These are phyloP conservation scores for Pythium coloratum DNA, from an alignment of 352 stramenopile species.

Conservation along the genomic window DNA sequence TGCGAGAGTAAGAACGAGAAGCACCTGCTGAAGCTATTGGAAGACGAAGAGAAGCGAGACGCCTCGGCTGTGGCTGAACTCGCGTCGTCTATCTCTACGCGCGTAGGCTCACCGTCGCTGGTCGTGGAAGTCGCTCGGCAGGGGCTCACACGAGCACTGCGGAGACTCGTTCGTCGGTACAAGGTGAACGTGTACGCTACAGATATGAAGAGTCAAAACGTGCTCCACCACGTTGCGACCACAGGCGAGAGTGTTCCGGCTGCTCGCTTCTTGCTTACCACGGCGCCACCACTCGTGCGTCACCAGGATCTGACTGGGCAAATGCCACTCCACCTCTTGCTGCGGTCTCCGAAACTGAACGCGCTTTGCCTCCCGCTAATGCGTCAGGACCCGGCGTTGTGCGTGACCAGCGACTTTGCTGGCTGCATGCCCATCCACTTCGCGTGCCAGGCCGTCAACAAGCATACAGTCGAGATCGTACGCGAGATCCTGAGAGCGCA, in stretches of 20 bases:
- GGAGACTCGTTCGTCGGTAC: slow-evolving; percentile 41
- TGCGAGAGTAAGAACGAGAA: slow-evolving; percentile 57
- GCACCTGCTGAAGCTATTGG: slow-evolving; percentile 53
- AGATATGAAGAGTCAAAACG: slow-evolving; percentile 49
- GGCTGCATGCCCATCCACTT: slow-evolving; percentile 62
- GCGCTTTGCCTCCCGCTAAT: slow-evolving; percentile 46
- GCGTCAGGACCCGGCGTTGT: slow-evolving; percentile 30
- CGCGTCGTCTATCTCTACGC: background rate
- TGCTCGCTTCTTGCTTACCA: slow-evolving; percentile 42
- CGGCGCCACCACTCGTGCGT: slow-evolving; percentile 40
- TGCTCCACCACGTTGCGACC: slow-evolving; percentile 48
- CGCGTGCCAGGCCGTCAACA: slow-evolving; percentile 53
- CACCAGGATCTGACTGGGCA: slow-evolving; percentile 54
- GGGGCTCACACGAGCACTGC: slow-evolving; percentile 40
- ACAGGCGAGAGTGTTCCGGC: slow-evolving; percentile 37
- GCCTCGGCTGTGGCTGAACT: background rate
- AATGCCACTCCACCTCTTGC: slow-evolving; percentile 61
- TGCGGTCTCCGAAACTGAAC: slow-evolving; percentile 49
- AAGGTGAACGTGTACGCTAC: slow-evolving; percentile 53
- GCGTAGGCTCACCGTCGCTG: slow-evolving; percentile 31
- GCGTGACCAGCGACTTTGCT: slow-evolving; percentile 45
- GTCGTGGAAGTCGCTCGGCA: slow-evolving; percentile 53
- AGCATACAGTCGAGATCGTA: slow-evolving; percentile 45
- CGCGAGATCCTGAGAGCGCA: slow-evolving; percentile 45
- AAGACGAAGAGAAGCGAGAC: slow-evolving; percentile 17